These are phyloP conservation scores for Nakataea oryzae DNA, from an alignment of 2,329 filamentous ascomycete species.

Conservation along the genomic window DNA sequence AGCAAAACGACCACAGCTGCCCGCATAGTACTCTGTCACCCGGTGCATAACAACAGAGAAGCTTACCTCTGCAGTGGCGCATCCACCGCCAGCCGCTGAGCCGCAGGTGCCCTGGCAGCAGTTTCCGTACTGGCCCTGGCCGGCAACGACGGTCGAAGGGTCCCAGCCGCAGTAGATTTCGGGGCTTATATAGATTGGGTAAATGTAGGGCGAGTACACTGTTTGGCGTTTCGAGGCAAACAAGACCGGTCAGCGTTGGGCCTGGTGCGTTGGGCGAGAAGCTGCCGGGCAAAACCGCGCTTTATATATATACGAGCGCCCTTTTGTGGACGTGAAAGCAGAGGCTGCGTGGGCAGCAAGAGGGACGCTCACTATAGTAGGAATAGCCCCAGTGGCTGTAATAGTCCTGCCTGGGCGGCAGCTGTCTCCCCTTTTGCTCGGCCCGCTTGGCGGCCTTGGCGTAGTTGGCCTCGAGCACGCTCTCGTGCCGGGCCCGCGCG, in stretches of 20 bases:
- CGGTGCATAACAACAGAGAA: not conserved
- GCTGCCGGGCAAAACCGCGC: too few species aligned
- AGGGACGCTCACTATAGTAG: conserved; percentile 22
- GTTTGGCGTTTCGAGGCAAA: too few species aligned
- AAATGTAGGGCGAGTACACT: conserved; percentile 35
- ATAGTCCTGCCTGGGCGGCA: conserved; percentile 38
- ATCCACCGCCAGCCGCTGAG: conserved; percentile 15
- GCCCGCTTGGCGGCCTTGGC: conserved; percentile 39
- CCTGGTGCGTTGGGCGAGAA: too few species aligned
- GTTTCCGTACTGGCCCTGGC: conserved; percentile 24
- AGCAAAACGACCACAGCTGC: not conserved
- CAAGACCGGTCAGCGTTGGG: too few species aligned
- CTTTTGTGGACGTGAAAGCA: too few species aligned
- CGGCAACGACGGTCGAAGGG: conserved; percentile 21
- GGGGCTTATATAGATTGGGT: conserved; percentile 29
- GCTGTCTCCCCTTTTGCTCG: conserved; percentile 33
- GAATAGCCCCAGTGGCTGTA: conserved; percentile 44
- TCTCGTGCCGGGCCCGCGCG: conserved; percentile 12
- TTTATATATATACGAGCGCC: too few species aligned
- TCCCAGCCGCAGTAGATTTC: conserved; percentile 34
- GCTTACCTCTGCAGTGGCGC: conserved; percentile 15
- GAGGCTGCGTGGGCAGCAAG: not conserved
- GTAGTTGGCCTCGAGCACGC: conserved; percentile 44
- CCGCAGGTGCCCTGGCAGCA: conserved; percentile 40
- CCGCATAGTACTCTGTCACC: too few species aligned